Conservation (phyloP, 225 moss, liverwort and hornwort genomes). For the Physcomitrellopsis africana region DNA sequence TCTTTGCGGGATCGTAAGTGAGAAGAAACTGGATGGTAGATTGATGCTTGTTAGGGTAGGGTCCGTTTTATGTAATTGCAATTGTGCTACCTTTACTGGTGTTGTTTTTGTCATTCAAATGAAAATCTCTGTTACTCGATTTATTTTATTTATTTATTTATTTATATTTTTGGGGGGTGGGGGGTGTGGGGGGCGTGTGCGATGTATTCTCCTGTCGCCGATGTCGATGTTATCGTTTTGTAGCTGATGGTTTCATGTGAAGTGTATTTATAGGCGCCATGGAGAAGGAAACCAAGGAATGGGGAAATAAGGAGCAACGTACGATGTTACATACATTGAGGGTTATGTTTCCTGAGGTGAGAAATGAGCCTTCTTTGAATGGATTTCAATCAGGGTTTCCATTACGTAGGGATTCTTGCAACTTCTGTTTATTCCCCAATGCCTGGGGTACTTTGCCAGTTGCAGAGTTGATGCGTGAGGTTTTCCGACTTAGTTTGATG, state of each 20-base stretch:
- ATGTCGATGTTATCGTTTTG: slow-evolving; percentile 7
- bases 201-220: slow-evolving; percentile 22
- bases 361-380: not conserved
- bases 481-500: slow-evolving; percentile 12
- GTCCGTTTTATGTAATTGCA: slow-evolving; percentile 32
- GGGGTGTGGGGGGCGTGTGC: not conserved
- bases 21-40: slow-evolving; percentile 46
- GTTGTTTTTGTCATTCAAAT: slow-evolving; percentile 25
- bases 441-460: slow-evolving; percentile 9
- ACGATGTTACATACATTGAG: slow-evolving; percentile 41
- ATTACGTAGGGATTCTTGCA: slow-evolving; percentile 18
- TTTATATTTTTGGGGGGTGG: not conserved
- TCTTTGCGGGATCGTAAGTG: slow-evolving; percentile 74
- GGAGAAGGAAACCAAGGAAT: slow-evolving; percentile 60
- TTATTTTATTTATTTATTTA: too few species aligned
- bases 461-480: not conserved
- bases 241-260: slow-evolving; percentile 33
- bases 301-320: slow-evolving; percentile 54
- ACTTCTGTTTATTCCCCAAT: not conserved
- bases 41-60: slow-evolving; percentile 25
- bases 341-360: slow-evolving; percentile 60
- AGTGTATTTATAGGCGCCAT: slow-evolving; percentile 48
- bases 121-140: not conserved
- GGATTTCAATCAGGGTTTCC: not conserved
- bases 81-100: slow-evolving; percentile 29